Evolutionary conservation across 768 basidiomycete species (phyloP).

Genomic region (Amanita pallidorosea): DNA sequence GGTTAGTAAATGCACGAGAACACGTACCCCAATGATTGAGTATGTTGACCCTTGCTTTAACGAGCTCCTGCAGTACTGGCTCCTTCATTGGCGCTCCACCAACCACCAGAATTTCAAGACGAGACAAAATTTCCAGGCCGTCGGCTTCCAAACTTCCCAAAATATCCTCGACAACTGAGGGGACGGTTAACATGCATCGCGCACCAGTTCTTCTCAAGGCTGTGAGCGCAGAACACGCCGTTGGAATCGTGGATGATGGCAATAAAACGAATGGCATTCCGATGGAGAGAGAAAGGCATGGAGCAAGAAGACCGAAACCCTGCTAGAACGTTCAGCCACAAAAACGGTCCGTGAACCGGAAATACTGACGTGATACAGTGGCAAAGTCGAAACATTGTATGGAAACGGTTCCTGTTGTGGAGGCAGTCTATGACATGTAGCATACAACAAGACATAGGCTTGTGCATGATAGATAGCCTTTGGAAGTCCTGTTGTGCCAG

Average conservation of each 20-base stretch:
- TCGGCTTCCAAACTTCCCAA: conserved; percentile 12
- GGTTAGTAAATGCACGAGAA: not conserved
- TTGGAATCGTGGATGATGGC: conserved; percentile 24
- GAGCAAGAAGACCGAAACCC: conserved; percentile 28
- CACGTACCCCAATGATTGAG: conserved; percentile 30
- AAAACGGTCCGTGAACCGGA: not conserved
- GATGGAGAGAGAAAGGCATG: conserved; percentile 22
- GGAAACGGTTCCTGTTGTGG: conserved; percentile 17
- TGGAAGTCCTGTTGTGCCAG: conserved; percentile 40
- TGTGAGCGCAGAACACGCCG: conserved; percentile 17
- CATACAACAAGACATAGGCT: conserved; percentile 21
- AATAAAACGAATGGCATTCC: conserved; percentile 27
- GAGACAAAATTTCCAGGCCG: conserved; percentile 19
- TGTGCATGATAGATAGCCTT: conserved; percentile 31
- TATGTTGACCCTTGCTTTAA: conserved; percentile 20
- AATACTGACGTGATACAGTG: conserved; percentile 25
- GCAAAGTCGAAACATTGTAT: conserved; percentile 25
- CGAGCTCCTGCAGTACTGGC: conserved; percentile 17
- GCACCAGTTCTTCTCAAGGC: conserved; percentile 17
- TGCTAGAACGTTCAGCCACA: conserved; percentile 6
- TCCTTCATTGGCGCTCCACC: conserved; percentile 32
- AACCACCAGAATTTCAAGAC: conserved; percentile 22
- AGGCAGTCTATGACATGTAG: conserved; percentile 23
- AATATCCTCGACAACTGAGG: conserved; percentile 29
- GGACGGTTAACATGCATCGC: conserved; percentile 24